Conservation (phyloP, 1,139 yeast species). For the Schizosaccharomyces versatilis region DNA sequence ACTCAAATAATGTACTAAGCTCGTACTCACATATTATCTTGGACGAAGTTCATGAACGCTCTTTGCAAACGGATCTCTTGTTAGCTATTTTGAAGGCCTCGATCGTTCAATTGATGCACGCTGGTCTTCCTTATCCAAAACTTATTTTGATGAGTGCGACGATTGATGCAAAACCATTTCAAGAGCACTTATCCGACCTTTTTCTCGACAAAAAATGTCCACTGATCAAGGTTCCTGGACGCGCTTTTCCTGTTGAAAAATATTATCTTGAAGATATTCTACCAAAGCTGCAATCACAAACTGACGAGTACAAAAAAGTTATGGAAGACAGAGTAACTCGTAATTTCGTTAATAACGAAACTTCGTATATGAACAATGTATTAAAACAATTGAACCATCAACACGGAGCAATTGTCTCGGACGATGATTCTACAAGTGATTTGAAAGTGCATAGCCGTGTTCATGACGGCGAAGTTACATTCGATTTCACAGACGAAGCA, state of each 20-base stretch:
- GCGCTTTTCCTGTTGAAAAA: constrained; percentile 61
- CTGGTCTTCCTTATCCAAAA: constrained; percentile 50
- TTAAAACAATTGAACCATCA: constrained; percentile 56
- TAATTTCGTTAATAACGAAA: constrained; percentile 4
- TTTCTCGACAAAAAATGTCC: constrained; percentile 31
- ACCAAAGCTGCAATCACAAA: constrained; percentile 4
- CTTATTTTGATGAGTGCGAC: constrained; percentile 84
- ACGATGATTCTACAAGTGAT: constrained; percentile 4
- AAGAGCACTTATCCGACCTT: constrained; percentile 50
- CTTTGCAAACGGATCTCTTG: constrained; percentile 65
- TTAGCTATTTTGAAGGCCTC: constrained; percentile 54
- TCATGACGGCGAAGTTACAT: constrained; percentile 1
- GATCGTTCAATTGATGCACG: constrained; percentile 27
- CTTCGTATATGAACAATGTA: constrained; percentile 23
- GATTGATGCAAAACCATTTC: constrained; percentile 79
- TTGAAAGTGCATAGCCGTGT: not conserved
- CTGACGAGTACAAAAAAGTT: constrained; percentile 4
- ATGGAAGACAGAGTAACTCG: constrained; percentile 18
- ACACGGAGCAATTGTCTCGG: constrained; percentile 48
- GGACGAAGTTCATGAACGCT: constrained; percentile 94
- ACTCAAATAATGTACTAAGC: constrained; percentile 42
- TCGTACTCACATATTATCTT: constrained; percentile 67
- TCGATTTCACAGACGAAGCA: constrained; percentile 6
- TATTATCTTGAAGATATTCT: constrained; percentile 23
- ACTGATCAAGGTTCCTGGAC: constrained; percentile 35